Conservation (phyloP, 257 asterid genomes). For the Solanum verrucosum region DNA sequence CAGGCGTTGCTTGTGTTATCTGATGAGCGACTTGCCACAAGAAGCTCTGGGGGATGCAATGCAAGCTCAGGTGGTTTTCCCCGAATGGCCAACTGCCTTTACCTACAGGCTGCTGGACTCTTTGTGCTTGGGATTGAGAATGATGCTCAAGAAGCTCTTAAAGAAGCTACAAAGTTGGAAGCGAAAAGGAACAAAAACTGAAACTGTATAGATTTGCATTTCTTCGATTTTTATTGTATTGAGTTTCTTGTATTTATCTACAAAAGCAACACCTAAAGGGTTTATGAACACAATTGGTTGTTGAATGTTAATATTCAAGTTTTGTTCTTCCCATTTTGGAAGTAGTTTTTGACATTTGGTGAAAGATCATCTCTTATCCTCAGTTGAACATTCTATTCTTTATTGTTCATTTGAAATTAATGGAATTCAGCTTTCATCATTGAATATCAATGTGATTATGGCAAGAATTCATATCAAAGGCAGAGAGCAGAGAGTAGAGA, state of each 20-base stretch:
- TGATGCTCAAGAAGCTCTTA: slow-evolving; percentile 38
- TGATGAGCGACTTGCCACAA: slow-evolving; percentile 30
- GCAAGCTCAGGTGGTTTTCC: slow-evolving; percentile 38
- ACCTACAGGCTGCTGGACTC: slow-evolving; percentile 38
- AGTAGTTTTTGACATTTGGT: neutral
- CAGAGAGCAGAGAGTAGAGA: neutral
- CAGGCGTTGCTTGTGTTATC: slow-evolving; percentile 52
- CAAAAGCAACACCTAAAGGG: neutral
- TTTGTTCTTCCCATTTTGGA: neutral
- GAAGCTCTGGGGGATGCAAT: slow-evolving; percentile 34
- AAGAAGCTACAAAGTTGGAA: slow-evolving; percentile 35
- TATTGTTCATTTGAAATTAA: neutral
- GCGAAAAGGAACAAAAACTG: slow-evolving; percentile 23
- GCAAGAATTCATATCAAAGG: neutral
- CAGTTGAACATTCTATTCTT: neutral
- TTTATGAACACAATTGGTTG: neutral
- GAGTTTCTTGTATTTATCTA: slow-evolving; percentile 9
- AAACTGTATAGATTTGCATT: slow-evolving; percentile 7
- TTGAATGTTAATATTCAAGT: slow-evolving; percentile 1
- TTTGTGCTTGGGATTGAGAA: slow-evolving; percentile 31
- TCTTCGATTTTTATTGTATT: neutral
- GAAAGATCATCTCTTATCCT: neutral
- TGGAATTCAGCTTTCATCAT: neutral
- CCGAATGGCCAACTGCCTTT: slow-evolving; percentile 36
- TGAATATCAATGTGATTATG: neutral